Evolutionary conservation across 768 basidiomycete species (phyloP).

Genomic region (Botryobasidium botryosum): DNA sequence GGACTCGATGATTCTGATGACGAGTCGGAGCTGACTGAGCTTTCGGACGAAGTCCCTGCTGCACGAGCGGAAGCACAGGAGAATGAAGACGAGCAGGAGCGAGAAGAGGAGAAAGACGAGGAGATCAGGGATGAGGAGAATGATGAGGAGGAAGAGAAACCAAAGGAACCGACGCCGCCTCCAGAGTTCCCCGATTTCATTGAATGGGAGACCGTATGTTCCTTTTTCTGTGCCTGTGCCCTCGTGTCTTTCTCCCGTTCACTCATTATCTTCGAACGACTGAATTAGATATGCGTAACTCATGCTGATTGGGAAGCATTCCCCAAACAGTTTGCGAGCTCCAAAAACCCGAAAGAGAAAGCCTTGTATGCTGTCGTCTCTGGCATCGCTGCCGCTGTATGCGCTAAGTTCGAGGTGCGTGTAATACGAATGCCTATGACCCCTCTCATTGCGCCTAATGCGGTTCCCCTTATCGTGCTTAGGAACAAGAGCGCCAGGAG

Average conservation of each 20-base stretch:
- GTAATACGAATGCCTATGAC: neutral
- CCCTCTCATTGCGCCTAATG: neutral
- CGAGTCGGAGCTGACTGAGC: constrained; percentile 11
- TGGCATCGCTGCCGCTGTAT: neutral
- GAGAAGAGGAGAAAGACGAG: neutral
- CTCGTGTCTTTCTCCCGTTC: neutral
- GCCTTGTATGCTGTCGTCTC: constrained; percentile 5
- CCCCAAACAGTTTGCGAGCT: constrained; percentile 5
- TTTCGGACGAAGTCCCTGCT: constrained; percentile 5
- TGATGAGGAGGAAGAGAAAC: neutral
- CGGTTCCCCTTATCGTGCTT: neutral
- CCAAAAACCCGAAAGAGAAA: constrained; percentile 9
- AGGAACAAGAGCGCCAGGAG: neutral
- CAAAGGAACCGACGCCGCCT: neutral
- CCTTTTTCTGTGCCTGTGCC: neutral
- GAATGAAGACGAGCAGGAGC: constrained; percentile 4
- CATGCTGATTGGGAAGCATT: constrained; percentile 10
- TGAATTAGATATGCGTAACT: constrained; percentile 11
- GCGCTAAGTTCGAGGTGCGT: neutral
- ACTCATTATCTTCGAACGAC: neutral
- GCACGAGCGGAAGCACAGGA: neutral
- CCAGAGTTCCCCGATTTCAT: constrained; percentile 8
- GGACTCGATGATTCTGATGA: constrained; percentile 2
- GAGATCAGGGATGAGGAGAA: neutral
- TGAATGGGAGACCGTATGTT: constrained; percentile 12